Percentiles rank a stretch among this genome's conserved stretches.
Evolutionary conservation across 345 rosid genomes (phyloP).

Genomic region (Kandelia obovata): DNA sequence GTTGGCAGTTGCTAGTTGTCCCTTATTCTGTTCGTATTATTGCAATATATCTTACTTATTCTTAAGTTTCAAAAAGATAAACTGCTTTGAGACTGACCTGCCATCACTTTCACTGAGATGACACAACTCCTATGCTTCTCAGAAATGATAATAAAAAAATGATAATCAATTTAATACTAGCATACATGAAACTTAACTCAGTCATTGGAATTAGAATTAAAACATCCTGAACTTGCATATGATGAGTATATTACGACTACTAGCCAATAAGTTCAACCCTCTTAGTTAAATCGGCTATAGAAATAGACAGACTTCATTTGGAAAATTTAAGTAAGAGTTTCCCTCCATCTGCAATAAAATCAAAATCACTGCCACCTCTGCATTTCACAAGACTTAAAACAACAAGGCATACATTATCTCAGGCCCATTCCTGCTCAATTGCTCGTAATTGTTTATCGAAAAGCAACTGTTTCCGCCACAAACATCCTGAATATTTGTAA

Average conservation of each 20-base stretch:
- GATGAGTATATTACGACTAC: background rate
- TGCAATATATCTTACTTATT: background rate
- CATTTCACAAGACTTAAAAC: constrained; percentile 12
- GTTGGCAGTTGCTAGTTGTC: no score
- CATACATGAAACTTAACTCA: no score
- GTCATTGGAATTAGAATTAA: no score
- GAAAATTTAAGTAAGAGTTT: background rate
- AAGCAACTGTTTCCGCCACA: constrained; percentile 77
- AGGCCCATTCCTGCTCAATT: constrained; percentile 38
- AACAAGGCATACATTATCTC: constrained; percentile 59
- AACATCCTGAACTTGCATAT: background rate
- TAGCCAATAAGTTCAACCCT: background rate
- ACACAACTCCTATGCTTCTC: background rate
- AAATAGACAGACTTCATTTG: background rate
- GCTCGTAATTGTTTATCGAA: constrained; percentile 45
- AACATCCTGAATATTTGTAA: constrained; percentile 52
- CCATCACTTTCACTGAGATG: background rate
- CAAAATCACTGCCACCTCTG: background rate
- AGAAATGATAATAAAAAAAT: no score
- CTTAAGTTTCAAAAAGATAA: background rate
- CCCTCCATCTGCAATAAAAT: background rate
- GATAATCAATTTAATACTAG: no score
- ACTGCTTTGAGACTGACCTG: background rate
- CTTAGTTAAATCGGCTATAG: no score
- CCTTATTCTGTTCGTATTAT: no score